Evolutionary conservation across 768 basidiomycete species (phyloP), one percentile per base, ranked within the genome.

Genomic region (Lactarius deliciosus): DNA sequence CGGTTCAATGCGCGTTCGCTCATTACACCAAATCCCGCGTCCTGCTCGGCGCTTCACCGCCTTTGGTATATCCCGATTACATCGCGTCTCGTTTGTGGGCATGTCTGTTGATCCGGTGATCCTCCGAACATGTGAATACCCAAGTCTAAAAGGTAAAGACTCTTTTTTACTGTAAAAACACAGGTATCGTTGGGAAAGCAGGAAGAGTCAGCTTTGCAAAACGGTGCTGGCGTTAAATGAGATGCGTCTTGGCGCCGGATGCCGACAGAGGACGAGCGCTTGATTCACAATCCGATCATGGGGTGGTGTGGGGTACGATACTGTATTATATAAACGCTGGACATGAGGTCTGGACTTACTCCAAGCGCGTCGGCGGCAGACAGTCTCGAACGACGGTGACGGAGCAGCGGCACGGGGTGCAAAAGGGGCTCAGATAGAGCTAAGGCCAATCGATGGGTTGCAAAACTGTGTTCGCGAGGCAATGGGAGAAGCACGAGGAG

Each of bases 301-400:
- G 65, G 65, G 61, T 58, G 57, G 36, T 66, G 65, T 54, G 65
- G 65, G 65, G 65, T 63, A 50, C 50, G 50, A 11, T 22, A 50
- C 5, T 50, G 50, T 22, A 25, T 50, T 22, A 9, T 15, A 66
- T 54, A 55, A 53, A 61, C 65, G 65, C 61, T 56, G 36, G 11
- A n/a, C 20, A 34, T 40, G 25, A 22, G 43, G 65, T 63, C 65
- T 66, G 65, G 65, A 22, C 65, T 66, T 58, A 32, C 18, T 15
- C 40, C 36, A 18, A 40, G 54, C 45, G 25, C 50, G 20, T n/a
- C 57, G 40, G 56, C 32, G 60, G 45, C 47, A 34, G 22, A 22
- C 20, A 55, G 57, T 25, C 65, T 66, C 65, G 65, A 66, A 63
- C 61, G 38, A 47, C 20, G 25, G 55, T 32, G 65, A 56, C 50